Conservation (phyloP, 805 yeast species). For the Candida verbasci region DNA sequence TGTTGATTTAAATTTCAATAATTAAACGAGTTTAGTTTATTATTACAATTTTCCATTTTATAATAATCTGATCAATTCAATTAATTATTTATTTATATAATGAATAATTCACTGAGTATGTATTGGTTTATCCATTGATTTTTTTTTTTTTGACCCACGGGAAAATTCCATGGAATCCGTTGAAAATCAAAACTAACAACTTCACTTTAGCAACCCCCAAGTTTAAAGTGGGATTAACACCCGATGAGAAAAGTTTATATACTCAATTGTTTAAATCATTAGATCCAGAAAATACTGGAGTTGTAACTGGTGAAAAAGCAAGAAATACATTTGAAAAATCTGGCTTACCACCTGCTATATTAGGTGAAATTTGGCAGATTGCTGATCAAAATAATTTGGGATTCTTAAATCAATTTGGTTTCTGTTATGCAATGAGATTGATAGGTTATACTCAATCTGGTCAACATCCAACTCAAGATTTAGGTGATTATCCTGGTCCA, state of each 20-base stretch:
- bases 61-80: no score
- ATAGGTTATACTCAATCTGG: constrained; percentile 86
- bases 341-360: constrained; percentile 68
- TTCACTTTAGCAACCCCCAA: constrained; percentile 26
- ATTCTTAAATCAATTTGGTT: constrained; percentile 72
- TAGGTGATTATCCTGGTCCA: constrained; percentile 59
- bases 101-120: constrained; percentile 27
- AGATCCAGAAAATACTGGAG: constrained; percentile 75
- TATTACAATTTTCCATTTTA: no score
- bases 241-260: constrained; percentile 73
- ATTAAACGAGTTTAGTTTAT: neutral
- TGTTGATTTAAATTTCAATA: neutral
- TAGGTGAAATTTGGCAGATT: constrained; percentile 91
- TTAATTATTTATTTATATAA: constrained; percentile 5
- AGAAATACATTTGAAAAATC: constrained; percentile 80
- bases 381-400: constrained; percentile 92
- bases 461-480: constrained; percentile 44
- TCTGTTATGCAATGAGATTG: constrained; percentile 80
- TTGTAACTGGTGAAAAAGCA: constrained; percentile 84
- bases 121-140: no score
- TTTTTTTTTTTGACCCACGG: no score
- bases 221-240: constrained; percentile 48
- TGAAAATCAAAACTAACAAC: constrained; percentile 5
- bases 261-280: constrained; percentile 73
- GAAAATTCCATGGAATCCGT: constrained; percentile 2